Base-by-base conservation (phyloP, 2,329 filamentous ascomycete genomes). In the Fusarium sarcochroum region DNA sequence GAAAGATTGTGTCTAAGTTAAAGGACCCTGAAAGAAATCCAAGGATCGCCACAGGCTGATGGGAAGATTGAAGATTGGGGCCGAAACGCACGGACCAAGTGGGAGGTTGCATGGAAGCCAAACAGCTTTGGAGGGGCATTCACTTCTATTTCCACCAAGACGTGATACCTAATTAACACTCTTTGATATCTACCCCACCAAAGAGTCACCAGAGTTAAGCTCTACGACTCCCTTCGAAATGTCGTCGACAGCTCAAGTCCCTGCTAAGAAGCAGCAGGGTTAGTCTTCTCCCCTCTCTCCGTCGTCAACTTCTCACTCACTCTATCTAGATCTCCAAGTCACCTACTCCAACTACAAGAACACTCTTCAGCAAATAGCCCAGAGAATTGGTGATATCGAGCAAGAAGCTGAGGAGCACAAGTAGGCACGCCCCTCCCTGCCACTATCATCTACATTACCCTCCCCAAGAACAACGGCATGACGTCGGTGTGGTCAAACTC, bases 341-440 rank as follows among this genome's bases (percentile, higher is more conserved):
- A 91, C 93, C 73, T 96, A 96, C 79, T 88, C 88, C 71, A 93
- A 90, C 80, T 95, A 89, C 81, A 92, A 91, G 78, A 90, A 87
- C 73, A 90, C 86, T 5, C 87, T 99, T 60, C 95, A 98, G 81
- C 93, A 96, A 77, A 90, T 99, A 75, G 96, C 96, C 30, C 91
- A 94, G 76, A 98, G 97, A 80, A 98, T 99, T 73, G 96, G 96
- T 40, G 94, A 98, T 77, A 94, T 99, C 58, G 96, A 99, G 83
- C 93, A 97, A 79, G 96, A 98, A 79, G 91, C 93, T 20, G 96
- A 99, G 80, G 96, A 99, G 80, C 96, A 99, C 85, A 98, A 97
- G 96, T 98, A 83, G 78, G 91, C 83, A 42, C 25, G 21, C 34
- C 23, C 17, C 6, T 48, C 34, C 45, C 53, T 37, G 13, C 30